A percentile compares a stretch with the other conserved stretches of the same genome.
Evolutionary conservation across 805 yeast genomes (phyloP).

Genomic region (Pichia occidentalis): DNA sequence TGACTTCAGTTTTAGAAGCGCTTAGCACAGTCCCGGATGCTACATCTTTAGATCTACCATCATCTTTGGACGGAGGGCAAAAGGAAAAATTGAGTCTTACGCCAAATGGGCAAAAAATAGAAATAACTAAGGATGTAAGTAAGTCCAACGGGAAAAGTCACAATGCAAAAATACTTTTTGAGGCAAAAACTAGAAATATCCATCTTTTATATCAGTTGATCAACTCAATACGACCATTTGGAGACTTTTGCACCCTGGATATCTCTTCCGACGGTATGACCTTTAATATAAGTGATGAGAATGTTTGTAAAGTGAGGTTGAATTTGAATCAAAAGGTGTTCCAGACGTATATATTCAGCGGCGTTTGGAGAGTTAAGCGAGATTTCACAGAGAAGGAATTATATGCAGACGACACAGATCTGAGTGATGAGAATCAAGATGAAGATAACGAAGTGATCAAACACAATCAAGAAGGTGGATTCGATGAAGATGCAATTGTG

Average conservation of each 20-base stretch:
- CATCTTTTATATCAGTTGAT: slow-evolving; percentile 23
- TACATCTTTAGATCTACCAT: too few species aligned
- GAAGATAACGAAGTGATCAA: slow-evolving; percentile 11
- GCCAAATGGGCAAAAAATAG: neutral
- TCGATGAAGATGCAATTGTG: slow-evolving; percentile 12
- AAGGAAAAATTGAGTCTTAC: neutral
- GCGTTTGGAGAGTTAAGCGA: slow-evolving; percentile 7
- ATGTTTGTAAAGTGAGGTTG: slow-evolving; percentile 34
- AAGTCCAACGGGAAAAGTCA: neutral
- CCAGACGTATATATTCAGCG: slow-evolving; percentile 26
- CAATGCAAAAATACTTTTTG: slow-evolving; percentile 15
- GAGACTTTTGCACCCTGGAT: slow-evolving; percentile 24
- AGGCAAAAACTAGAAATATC: slow-evolving; percentile 25
- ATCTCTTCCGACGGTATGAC: slow-evolving; percentile 47
- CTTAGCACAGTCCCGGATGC: too few species aligned
- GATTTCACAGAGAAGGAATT: neutral
- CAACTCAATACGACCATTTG: slow-evolving; percentile 26
- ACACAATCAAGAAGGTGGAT: neutral
- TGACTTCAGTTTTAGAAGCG: too few species aligned
- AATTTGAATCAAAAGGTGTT: slow-evolving; percentile 34
- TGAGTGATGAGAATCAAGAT: slow-evolving; percentile 9
- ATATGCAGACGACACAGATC: slow-evolving; percentile 10
- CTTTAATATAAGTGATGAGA: slow-evolving; percentile 42
- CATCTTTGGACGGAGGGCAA: too few species aligned
- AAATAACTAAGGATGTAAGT: neutral